Conservation (phyloP, 1,139 yeast species). For the Fermentozyma sake region DNA sequence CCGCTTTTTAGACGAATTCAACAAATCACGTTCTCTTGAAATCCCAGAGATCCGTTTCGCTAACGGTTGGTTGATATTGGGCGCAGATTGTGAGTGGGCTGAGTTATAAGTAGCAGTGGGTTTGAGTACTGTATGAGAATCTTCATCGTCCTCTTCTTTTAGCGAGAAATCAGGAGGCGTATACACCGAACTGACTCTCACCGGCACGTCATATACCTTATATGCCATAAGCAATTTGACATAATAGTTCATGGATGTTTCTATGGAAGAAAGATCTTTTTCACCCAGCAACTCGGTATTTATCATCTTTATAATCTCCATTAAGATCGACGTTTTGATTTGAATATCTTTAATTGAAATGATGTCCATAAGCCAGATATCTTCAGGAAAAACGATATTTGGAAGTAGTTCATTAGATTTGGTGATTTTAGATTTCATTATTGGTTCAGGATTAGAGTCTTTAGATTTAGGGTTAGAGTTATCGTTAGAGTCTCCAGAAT, state of each 20-base stretch:
- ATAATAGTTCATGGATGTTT: slow-evolving; percentile 29
- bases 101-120: slow-evolving; percentile 5
- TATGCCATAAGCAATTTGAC: slow-evolving; percentile 35
- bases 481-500: too few relatives aligned
- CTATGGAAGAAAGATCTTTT: too few relatives aligned
- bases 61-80: slow-evolving; percentile 4
- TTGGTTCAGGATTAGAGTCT: too few relatives aligned
- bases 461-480: too few relatives aligned
- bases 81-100: slow-evolving; percentile 3
- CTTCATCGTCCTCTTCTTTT: slow-evolving; percentile 27
- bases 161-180: slow-evolving; percentile 14
- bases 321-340: slow-evolving; percentile 30
- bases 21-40: slow-evolving; percentile 14
- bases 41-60: slow-evolving; percentile 12
- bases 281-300: slow-evolving; percentile 17
- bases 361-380: slow-evolving; percentile 36
- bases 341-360: slow-evolving; percentile 29
- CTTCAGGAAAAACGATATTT: slow-evolving; percentile 32
- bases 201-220: slow-evolving; percentile 29
- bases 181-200: slow-evolving; percentile 6
- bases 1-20: slow-evolving; percentile 18
- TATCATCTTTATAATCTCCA: slow-evolving; percentile 33
- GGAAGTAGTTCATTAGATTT: slow-evolving; percentile 38
- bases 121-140: slow-evolving; percentile 8
- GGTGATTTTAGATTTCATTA: too few relatives aligned